Percentiles rank a stretch among this genome's conserved stretches.
Conservation (phyloP, 345 rosid species). For the Eutrema heterophyllum region DNA sequence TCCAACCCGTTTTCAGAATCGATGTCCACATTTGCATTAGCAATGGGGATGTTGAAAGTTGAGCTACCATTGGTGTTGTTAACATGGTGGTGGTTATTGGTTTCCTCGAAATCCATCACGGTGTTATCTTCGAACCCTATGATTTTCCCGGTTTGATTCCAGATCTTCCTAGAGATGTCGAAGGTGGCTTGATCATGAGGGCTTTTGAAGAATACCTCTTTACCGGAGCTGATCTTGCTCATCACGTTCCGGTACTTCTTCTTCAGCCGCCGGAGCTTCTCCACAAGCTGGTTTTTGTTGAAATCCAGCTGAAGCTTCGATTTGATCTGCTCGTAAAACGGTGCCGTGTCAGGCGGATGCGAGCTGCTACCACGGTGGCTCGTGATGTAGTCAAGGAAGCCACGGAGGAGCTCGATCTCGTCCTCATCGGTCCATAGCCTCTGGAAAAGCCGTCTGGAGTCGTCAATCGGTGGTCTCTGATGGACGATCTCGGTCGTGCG, state of each 20-base stretch:
- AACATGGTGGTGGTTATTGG: constrained; percentile 32
- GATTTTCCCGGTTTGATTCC: constrained; percentile 46
- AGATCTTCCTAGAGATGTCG: constrained; percentile 92
- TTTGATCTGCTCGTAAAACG: constrained; percentile 89
- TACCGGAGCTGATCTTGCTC: constrained; percentile 67
- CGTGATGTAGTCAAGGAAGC: constrained; percentile 70
- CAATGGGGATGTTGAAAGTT: neutral
- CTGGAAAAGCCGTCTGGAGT: constrained; percentile 76
- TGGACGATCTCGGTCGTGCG: constrained; percentile 38
- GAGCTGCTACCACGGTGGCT: constrained; percentile 44
- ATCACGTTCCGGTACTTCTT: constrained; percentile 87
- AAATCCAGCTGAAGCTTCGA: constrained; percentile 90
- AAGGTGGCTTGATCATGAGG: constrained; percentile 92
- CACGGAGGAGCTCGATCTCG: constrained; percentile 95
- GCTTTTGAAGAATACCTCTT: constrained; percentile 74
- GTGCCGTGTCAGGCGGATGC: constrained; percentile 73
- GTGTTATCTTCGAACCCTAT: constrained; percentile 49
- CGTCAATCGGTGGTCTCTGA: constrained; percentile 47
- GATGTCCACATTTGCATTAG: constrained; percentile 6
- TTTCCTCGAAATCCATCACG: constrained; percentile 64
- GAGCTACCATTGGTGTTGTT: constrained; percentile 22
- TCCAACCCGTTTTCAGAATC: constrained; percentile 42
- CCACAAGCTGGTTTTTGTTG: constrained; percentile 94
- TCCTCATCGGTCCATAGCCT: constrained; percentile 98
- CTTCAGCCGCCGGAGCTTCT: constrained; percentile 86